Conservation (phyloP, 2,329 filamentous ascomycete genomes). For the Epichloe gansuensis region DNA sequence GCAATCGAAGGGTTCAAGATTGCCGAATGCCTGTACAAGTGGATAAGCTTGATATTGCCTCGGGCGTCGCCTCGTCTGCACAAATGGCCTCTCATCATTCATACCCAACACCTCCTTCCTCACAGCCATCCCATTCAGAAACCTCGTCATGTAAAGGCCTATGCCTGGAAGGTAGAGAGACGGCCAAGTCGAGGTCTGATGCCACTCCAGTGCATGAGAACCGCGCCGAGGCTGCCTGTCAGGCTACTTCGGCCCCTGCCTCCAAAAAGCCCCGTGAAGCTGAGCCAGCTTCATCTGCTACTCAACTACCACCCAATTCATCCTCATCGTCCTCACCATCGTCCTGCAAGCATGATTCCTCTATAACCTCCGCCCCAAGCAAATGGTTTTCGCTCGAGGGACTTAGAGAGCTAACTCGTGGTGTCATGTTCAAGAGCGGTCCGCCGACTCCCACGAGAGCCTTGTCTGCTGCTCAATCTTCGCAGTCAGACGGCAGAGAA, state of each 20-base stretch:
- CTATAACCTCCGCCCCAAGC: slow-evolving; percentile 26
- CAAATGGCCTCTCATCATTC: slow-evolving; percentile 19
- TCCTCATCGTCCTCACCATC: slow-evolving; percentile 14
- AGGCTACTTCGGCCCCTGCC: not conserved
- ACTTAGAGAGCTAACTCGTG: slow-evolving; percentile 81
- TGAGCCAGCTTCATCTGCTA: slow-evolving; percentile 1
- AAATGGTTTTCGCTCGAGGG: slow-evolving; percentile 53
- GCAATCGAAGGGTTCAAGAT: slow-evolving; percentile 10
- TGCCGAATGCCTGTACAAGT: slow-evolving; percentile 3
- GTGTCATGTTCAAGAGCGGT: slow-evolving; percentile 66
- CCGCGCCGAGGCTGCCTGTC: not conserved
- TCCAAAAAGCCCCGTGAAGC: not conserved
- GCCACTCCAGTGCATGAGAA: not conserved
- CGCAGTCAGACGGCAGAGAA: slow-evolving; percentile 32
- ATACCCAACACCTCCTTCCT: slow-evolving; percentile 47
- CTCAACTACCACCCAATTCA: not conserved
- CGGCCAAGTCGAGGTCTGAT: slow-evolving; percentile 8
- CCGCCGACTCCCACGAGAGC: slow-evolving; percentile 82
- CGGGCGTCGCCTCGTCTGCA: slow-evolving; percentile 12
- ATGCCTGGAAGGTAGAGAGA: slow-evolving; percentile 13
- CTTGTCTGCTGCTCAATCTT: slow-evolving; percentile 51
- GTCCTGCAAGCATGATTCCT: slow-evolving; percentile 32
- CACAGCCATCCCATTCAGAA: slow-evolving; percentile 29
- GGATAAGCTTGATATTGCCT: slow-evolving; percentile 10
- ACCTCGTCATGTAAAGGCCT: slow-evolving; percentile 18